phyloP scores from a whole-genome alignment of 2,329 filamentous ascomycete genomes.

The Atkinsonella texensis region DNA sequence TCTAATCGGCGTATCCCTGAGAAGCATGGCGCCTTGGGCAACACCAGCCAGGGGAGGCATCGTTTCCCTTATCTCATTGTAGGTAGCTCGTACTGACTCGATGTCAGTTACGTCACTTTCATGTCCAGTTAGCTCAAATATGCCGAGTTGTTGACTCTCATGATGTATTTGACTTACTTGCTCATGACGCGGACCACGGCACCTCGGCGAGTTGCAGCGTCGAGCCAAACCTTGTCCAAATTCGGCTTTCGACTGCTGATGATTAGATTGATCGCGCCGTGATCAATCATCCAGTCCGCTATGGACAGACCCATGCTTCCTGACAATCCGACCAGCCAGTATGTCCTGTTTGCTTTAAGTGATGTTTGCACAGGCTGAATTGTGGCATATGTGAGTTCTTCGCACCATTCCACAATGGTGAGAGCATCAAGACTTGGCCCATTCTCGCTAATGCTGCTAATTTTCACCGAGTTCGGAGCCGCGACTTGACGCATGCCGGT shows the following conservation, averaged over 20 bases:
- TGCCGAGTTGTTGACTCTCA: too few species aligned
- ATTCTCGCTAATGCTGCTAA: not conserved
- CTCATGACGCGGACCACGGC: not conserved
- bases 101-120: slow-evolving; percentile 7
- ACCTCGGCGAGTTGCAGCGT: not conserved
- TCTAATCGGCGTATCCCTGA: slow-evolving; percentile 22
- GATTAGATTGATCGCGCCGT: slow-evolving; percentile 12
- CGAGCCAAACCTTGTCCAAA: not conserved
- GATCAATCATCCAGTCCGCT: slow-evolving; percentile 22
- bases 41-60: slow-evolving; percentile 28
- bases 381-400: slow-evolving; percentile 7
- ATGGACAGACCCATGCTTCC: slow-evolving; percentile 23
- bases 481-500: not conserved
- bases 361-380: slow-evolving; percentile 8
- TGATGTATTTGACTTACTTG: not conserved
- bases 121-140: too few species aligned
- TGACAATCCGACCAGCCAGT: slow-evolving; percentile 20
- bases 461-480: not conserved
- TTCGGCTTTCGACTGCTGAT: slow-evolving; percentile 1
- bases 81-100: slow-evolving; percentile 2
- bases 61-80: slow-evolving; percentile 9
- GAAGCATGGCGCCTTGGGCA: slow-evolving; percentile 31
- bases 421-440: not conserved
- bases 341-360: slow-evolving; percentile 7
- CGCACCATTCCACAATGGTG: not conserved